A percentile compares a stretch with the other conserved stretches of the same genome.
Evolutionary conservation across 257 asterid genomes (phyloP).

Genomic region (Solanum bukasovii): DNA sequence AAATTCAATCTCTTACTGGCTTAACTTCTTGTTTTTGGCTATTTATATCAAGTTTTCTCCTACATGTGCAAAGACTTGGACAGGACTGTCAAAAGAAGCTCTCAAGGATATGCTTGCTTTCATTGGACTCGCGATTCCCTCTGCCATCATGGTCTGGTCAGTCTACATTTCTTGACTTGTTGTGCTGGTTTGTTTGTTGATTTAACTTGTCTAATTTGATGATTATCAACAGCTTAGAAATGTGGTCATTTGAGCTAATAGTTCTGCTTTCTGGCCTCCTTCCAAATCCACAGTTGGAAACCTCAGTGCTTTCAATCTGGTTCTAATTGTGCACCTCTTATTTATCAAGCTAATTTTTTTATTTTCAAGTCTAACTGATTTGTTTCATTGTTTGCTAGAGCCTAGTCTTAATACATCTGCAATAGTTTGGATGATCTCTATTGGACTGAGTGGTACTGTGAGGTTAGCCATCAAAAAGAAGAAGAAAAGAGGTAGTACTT

Average conservation of each 20-base stretch:
- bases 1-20: slow-evolving; percentile 51
- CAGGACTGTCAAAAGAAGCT: slow-evolving; percentile 59
- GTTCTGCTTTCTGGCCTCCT: too few relatives aligned
- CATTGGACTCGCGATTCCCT: slow-evolving; percentile 62
- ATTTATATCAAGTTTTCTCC: slow-evolving; percentile 49
- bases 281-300: too few relatives aligned
- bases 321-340: too few relatives aligned
- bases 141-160: slow-evolving; percentile 66
- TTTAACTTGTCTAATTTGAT: too few relatives aligned
- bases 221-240: too few relatives aligned
- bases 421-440: slow-evolving; percentile 76
- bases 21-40: slow-evolving; percentile 33
- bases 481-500: too few relatives aligned
- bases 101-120: slow-evolving; percentile 31
- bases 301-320: too few relatives aligned
- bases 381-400: neutral
- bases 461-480: slow-evolving; percentile 31
- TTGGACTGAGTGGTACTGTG: slow-evolving; percentile 66
- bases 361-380: neutral
- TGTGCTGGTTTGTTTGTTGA: too few relatives aligned
- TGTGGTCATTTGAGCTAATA: too few relatives aligned
- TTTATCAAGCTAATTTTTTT: neutral
- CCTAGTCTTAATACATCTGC: slow-evolving; percentile 60
- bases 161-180: too few relatives aligned
- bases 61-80: slow-evolving; percentile 56